Evolutionary conservation across 805 yeast species (phyloP).

Genomic region (Debaryomyces maramus): DNA sequence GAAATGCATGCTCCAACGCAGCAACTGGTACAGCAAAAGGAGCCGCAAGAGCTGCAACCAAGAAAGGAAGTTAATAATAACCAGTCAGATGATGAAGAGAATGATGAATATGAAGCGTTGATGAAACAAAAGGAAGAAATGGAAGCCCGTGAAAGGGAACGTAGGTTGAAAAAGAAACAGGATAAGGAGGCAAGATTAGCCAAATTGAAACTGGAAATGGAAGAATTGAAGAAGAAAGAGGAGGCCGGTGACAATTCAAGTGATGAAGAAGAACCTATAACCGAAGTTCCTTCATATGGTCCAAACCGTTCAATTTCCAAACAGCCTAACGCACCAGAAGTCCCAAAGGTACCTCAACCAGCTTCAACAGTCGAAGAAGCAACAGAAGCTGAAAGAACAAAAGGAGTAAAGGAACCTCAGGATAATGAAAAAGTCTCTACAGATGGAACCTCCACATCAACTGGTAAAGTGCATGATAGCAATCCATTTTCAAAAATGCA

Average conservation of each 20-base stretch:
- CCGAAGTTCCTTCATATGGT: slow-evolving; percentile 22
- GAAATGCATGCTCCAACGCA: slow-evolving; percentile 1
- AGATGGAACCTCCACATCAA: slow-evolving; percentile 6
- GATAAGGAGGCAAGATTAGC: slow-evolving; percentile 64
- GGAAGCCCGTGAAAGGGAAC: slow-evolving; percentile 43
- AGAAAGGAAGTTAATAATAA: slow-evolving; percentile 1
- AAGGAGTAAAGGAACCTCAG: background rate
- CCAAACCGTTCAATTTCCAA: slow-evolving; percentile 5
- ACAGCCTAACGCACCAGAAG: no score
- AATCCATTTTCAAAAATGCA: slow-evolving; percentile 50
- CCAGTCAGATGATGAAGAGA: slow-evolving; percentile 38
- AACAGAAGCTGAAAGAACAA: background rate
- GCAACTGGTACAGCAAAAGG: background rate
- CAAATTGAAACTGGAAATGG: slow-evolving; percentile 58
- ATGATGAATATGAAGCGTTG: slow-evolving; percentile 51
- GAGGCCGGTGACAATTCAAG: slow-evolving; percentile 16
- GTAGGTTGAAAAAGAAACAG: slow-evolving; percentile 51
- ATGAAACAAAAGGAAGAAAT: slow-evolving; percentile 42
- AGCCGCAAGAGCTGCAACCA: background rate
- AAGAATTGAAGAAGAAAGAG: slow-evolving; percentile 43
- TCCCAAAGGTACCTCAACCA: background rate
- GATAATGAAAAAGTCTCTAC: background rate
- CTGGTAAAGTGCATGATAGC: slow-evolving; percentile 38
- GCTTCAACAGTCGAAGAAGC: background rate
- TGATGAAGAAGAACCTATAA: slow-evolving; percentile 33